Evolutionary conservation across 768 basidiomycete genomes (phyloP), one percentile per base, ranked within the genome.

Genomic region (Piloderma croceum): DNA sequence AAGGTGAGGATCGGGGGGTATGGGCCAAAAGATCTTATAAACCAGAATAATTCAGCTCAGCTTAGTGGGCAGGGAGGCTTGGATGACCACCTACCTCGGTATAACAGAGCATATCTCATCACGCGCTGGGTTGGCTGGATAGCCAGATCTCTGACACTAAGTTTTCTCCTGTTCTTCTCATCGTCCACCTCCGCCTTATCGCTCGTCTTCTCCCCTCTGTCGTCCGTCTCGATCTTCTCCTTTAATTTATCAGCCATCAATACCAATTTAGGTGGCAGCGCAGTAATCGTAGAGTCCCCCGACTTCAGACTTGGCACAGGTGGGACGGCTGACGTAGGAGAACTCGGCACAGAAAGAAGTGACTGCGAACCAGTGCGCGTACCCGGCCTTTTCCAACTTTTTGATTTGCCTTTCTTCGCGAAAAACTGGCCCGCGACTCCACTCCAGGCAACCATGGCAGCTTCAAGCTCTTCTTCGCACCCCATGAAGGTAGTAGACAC

Each of bases 101-200:
- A 81, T 31, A 81, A 60, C 27, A 82, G 52, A 2, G 74, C 76
- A 54, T 82, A 81, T 45, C 81, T 66, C 59, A 73, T 73, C n/a
- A 80, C 68, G 15, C 81, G 65, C 52, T 83, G 79, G 11, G 73
- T 70, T 13, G 81, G 81, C 47, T 76, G 62, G 39, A 83, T 81
- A 2, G 79, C 78, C 21, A 83, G 53, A 42, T 83, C 81, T 38
- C 78, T 63, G 18, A 79, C 65, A 22, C 58, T 58, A 3, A 52
- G 52, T 21, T 49, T 48, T 29, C 27, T 9, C 27, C 10, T 9
- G 27, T 9, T 9, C 44, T 53, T 56, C 39, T 46, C 37, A n/a
- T n/a, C n/a, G n/a, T n/a, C n/a, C n/a, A n/a, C n/a, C 45, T 62
- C 29, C 58, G 49, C 40, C 34, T 38, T 17, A 44, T 50, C 7